A percentile compares a stretch with the other conserved stretches of the same genome.
phyloP scores from a whole-genome alignment of 2,329 filamentous ascomycete species.

The Stagonosporopsis cucurbitacearum region DNA sequence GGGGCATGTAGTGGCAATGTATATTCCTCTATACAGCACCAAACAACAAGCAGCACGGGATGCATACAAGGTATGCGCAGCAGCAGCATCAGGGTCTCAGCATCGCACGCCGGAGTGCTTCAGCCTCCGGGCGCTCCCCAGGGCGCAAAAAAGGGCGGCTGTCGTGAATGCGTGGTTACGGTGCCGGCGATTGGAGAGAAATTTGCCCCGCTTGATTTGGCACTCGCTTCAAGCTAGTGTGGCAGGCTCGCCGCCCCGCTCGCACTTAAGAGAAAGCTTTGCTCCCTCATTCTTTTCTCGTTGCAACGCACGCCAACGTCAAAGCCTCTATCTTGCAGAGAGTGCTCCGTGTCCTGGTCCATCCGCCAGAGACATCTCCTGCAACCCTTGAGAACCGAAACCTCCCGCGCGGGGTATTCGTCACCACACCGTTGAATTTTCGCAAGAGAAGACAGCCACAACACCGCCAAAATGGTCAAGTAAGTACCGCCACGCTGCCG shows the following conservation, averaged over 20 bases:
- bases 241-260: slow-evolving; percentile 7
- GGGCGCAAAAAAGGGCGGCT: slow-evolving; percentile 14
- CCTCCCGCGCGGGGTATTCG: slow-evolving; percentile 48
- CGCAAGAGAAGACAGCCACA: slow-evolving; percentile 49
- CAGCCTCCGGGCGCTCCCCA: slow-evolving; percentile 7
- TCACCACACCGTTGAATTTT: slow-evolving; percentile 45
- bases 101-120: slow-evolving; percentile 11
- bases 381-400: slow-evolving; percentile 29
- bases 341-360: slow-evolving; percentile 41
- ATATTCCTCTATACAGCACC: slow-evolving; percentile 2
- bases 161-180: slow-evolving; percentile 4
- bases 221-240: slow-evolving; percentile 12
- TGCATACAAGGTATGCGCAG: neutral
- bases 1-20: slow-evolving; percentile 4
- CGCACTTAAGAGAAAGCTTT: slow-evolving; percentile 13
- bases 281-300: slow-evolving; percentile 18
- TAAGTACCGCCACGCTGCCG: slow-evolving; percentile 64
- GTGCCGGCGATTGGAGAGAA: slow-evolving; percentile 16
- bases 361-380: slow-evolving; percentile 42
- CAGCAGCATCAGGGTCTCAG: neutral
- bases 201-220: slow-evolving; percentile 17
- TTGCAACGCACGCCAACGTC: slow-evolving; percentile 29
- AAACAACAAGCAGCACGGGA: neutral
- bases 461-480: slow-evolving; percentile 99
- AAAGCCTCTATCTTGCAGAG: slow-evolving; percentile 31